Evolutionary conservation across 257 asterid genomes (phyloP).

Genomic region (Solanum etuberosum): DNA sequence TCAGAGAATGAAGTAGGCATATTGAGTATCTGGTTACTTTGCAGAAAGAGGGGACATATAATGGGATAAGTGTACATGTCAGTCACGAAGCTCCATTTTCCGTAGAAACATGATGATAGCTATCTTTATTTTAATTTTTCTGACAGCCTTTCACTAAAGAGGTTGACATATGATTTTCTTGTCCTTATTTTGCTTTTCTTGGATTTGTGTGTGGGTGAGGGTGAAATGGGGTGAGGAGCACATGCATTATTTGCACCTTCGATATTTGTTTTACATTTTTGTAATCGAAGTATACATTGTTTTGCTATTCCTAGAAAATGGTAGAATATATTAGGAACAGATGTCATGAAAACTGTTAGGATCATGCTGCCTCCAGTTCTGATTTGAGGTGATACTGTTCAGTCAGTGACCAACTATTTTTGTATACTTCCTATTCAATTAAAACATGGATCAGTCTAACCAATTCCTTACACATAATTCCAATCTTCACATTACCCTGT

Average conservation of each 20-base stretch:
- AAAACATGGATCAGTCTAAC: background rate
- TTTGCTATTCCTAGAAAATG: background rate
- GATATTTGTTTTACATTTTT: background rate
- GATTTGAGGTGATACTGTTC: background rate
- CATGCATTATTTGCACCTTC: background rate
- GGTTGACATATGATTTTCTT: background rate
- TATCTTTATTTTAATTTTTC: background rate
- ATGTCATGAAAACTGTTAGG: background rate
- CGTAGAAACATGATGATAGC: background rate
- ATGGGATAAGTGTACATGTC: background rate
- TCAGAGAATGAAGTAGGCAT: background rate
- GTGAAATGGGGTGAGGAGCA: background rate
- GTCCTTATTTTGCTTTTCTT: background rate
- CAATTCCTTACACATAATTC: background rate
- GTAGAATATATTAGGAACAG: background rate
- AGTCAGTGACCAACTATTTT: background rate
- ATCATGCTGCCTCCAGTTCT: background rate
- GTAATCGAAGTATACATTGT: background rate
- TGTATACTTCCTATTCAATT: background rate
- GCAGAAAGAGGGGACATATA: background rate
- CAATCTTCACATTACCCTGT: background rate
- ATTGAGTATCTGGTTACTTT: background rate
- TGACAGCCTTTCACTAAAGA: background rate
- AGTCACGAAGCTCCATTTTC: background rate
- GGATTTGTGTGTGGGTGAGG: background rate